phyloP scores from a whole-genome alignment of 805 yeast genomes.

The Kodamaea nitidulidarum region DNA sequence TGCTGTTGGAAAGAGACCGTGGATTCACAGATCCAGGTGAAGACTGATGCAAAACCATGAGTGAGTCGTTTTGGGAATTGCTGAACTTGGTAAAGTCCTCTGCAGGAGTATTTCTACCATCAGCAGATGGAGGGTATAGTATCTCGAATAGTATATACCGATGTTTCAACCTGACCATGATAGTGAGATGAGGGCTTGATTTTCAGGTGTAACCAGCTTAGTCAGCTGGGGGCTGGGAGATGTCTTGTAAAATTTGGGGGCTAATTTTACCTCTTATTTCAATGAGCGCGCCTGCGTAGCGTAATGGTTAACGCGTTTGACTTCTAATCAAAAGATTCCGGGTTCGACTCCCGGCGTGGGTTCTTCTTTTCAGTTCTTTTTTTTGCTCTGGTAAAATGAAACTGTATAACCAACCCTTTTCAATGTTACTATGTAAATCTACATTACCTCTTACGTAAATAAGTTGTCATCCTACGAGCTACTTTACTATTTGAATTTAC shows the following conservation, averaged over 20 bases:
- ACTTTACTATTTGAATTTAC: too few relatives aligned
- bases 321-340: conserved; percentile 14
- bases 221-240: too few relatives aligned
- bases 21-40: conserved; percentile 47
- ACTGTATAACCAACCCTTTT: too few relatives aligned
- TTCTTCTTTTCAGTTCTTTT: conserved; percentile 1
- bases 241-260: too few relatives aligned
- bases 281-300: conserved; percentile 16
- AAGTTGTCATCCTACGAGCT: too few relatives aligned
- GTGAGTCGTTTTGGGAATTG: conserved; percentile 31
- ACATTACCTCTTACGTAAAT: too few relatives aligned
- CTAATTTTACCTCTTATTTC: too few relatives aligned
- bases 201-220: neutral
- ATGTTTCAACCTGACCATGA: conserved; percentile 85
- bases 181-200: neutral
- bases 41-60: conserved; percentile 47
- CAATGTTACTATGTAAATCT: too few relatives aligned
- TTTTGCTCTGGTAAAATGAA: neutral
- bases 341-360: conserved; percentile 3
- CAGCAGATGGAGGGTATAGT: conserved; percentile 50
- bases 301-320: conserved; percentile 22
- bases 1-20: conserved; percentile 47
- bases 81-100: conserved; percentile 21
- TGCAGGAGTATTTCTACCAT: conserved; percentile 10
- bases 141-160: conserved; percentile 81